phyloP scores from a whole-genome alignment of 73 alveolate species.

The Paramecium pentaurelia region DNA sequence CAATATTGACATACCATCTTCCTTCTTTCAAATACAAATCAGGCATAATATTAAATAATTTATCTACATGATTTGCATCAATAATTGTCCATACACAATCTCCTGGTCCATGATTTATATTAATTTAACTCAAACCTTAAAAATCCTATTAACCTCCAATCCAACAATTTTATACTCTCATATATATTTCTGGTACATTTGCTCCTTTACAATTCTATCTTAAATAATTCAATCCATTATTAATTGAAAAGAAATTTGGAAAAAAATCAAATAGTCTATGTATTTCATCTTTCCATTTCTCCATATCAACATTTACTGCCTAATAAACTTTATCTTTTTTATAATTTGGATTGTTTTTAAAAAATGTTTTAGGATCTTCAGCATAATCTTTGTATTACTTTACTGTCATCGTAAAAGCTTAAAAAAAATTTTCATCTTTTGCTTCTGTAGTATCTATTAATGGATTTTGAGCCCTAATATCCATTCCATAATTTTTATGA shows the following conservation, averaged over 20 bases:
- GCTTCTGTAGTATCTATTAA: not conserved
- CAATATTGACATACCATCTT: conserved; percentile 64
- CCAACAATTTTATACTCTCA: conserved; percentile 69
- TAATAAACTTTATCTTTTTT: conserved; percentile 36
- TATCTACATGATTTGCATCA: conserved; percentile 26
- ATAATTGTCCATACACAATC: conserved; percentile 69
- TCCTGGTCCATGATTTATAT: conserved; percentile 79
- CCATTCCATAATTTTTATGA: not conserved
- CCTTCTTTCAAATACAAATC: conserved; percentile 70
- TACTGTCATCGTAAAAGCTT: not conserved
- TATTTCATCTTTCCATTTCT: conserved; percentile 65
- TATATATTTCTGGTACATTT: conserved; percentile 71
- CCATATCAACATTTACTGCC: conserved; percentile 75
- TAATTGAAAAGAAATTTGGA: conserved; percentile 54
- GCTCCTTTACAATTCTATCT: conserved; percentile 71
- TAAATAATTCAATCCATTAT: conserved; percentile 59
- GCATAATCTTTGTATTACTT: not conserved
- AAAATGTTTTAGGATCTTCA: not conserved
- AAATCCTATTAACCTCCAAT: conserved; percentile 81
- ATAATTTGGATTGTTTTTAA: not conserved
- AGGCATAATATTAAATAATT: conserved; percentile 49
- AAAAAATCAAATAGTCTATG: conserved; percentile 49
- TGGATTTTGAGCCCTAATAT: not conserved
- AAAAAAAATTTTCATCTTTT: not conserved
- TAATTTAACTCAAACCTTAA: conserved; percentile 60